These are phyloP conservation scores for Melanomma pulvis-pyrius DNA, from an alignment of 495 filamentous ascomycete species.

Conservation along the genomic window DNA sequence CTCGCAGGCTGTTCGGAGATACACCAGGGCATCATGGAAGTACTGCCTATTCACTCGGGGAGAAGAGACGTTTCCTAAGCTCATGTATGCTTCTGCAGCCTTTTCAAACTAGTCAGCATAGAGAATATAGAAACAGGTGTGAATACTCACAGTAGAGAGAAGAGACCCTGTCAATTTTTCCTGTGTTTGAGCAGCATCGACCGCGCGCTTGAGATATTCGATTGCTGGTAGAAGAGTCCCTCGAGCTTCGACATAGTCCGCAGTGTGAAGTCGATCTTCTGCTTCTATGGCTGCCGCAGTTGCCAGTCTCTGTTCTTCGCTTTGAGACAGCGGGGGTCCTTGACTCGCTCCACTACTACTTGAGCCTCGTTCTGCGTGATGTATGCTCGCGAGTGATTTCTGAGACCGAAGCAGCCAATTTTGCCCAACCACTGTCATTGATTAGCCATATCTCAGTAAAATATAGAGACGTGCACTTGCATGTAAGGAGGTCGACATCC, in stretches of 20 bases:
- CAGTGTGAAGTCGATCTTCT: conserved; percentile 45
- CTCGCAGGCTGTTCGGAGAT: conserved; percentile 50
- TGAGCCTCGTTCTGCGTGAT: conserved; percentile 49
- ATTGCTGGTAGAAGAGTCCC: conserved; percentile 52
- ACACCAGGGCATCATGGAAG: conserved; percentile 52
- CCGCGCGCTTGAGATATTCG: conserved; percentile 53
- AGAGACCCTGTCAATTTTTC: conserved; percentile 48
- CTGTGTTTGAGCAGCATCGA: conserved; percentile 46
- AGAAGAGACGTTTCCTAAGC: conserved; percentile 54
- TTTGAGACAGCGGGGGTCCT: conserved; percentile 13
- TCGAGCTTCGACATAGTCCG: conserved; percentile 56
- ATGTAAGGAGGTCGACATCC: conserved; percentile 50
- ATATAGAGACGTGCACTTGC: conserved; percentile 36
- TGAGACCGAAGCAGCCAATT: conserved; percentile 57
- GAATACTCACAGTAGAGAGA: conserved; percentile 48
- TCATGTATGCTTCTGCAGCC: conserved; percentile 59
- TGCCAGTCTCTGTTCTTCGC: conserved; percentile 35
- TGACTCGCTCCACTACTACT: conserved; percentile 42
- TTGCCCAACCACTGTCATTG: conserved; percentile 49
- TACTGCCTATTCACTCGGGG: conserved; percentile 48
- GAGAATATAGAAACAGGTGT: background rate
- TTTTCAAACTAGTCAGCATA: conserved; percentile 25
- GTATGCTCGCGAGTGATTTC: conserved; percentile 52
- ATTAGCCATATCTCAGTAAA: background rate
- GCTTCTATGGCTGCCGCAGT: conserved; percentile 40